phyloP scores from a whole-genome alignment of 2,329 filamentous ascomycete species.

The Phyllosticta capitalensis region DNA sequence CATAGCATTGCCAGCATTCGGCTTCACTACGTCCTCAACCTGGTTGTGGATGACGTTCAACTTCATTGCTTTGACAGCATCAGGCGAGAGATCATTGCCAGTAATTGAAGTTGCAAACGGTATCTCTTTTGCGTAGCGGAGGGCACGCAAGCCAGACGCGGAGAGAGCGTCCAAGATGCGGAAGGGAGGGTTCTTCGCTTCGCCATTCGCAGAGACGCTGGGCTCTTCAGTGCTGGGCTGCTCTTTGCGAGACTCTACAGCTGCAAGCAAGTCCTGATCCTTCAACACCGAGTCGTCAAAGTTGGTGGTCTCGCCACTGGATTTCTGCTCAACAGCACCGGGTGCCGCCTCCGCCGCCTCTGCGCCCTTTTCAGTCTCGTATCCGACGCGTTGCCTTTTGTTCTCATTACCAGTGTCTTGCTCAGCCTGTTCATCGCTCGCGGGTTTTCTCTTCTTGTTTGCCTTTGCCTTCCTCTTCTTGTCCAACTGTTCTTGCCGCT shows the following conservation, averaged over 20 bases:
- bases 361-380: conserved; percentile 6
- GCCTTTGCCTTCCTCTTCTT: conserved; percentile 29
- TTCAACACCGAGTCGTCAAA: conserved; percentile 6
- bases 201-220: conserved; percentile 19
- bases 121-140: conserved; percentile 87
- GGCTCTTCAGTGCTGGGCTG: neutral
- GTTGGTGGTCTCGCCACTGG: conserved; percentile 16
- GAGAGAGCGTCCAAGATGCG: conserved; percentile 93
- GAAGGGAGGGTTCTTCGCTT: conserved; percentile 37
- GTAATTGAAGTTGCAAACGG: conserved; percentile 74
- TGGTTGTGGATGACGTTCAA: conserved; percentile 79
- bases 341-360: neutral
- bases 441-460: conserved; percentile 9
- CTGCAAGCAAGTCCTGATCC: neutral
- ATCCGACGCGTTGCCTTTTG: conserved; percentile 16
- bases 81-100: conserved; percentile 77
- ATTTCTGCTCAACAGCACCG: neutral
- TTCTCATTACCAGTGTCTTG: conserved; percentile 12
- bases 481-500: conserved; percentile 15
- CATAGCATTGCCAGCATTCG: conserved; percentile 73
- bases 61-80: conserved; percentile 70
- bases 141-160: conserved; percentile 79
- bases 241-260: neutral
- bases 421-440: neutral
- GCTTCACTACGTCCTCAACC: conserved; percentile 58